These are phyloP conservation scores for Fusarium humuli DNA, from an alignment of 2,329 filamentous ascomycete genomes.

Conservation along the genomic window DNA sequence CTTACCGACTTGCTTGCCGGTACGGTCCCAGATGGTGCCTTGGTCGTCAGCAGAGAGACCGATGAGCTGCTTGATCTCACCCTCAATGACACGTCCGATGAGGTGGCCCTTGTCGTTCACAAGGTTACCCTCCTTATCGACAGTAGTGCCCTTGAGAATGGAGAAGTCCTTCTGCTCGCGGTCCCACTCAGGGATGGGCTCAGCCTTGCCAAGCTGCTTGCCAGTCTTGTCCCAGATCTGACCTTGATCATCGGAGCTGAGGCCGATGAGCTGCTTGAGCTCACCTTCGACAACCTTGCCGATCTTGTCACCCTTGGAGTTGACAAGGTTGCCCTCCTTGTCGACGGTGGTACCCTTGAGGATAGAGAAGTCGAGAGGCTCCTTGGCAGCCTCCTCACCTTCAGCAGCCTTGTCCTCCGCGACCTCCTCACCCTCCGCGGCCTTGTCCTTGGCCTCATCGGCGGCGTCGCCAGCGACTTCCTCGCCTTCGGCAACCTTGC, in stretches of 20 bases:
- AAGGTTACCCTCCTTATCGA: conserved; percentile 70
- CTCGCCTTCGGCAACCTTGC: conserved; percentile 12
- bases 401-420: conserved; percentile 22
- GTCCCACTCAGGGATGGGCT: conserved; percentile 69
- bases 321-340: conserved; percentile 69
- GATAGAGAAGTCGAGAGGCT: conserved; percentile 33
- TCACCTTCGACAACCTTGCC: conserved; percentile 73
- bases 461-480: neutral
- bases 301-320: conserved; percentile 64
- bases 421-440: conserved; percentile 10
- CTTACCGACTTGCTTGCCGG: conserved; percentile 72
- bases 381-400: conserved; percentile 31
- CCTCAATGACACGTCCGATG: conserved; percentile 72
- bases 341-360: conserved; percentile 48
- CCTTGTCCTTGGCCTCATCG: conserved; percentile 10
- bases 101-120: conserved; percentile 64
- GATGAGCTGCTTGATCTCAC: conserved; percentile 70
- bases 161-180: conserved; percentile 49
- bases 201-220: conserved; percentile 73
- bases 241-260: conserved; percentile 74
- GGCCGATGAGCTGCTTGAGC: conserved; percentile 72
- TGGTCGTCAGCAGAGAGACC: conserved; percentile 75
- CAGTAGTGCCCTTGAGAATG: conserved; percentile 60
- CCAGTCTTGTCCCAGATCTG: conserved; percentile 72
- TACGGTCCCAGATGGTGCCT: conserved; percentile 72